phyloP scores from a whole-genome alignment of 352 stramenopile genomes.

The Pythium aristosporum region DNA sequence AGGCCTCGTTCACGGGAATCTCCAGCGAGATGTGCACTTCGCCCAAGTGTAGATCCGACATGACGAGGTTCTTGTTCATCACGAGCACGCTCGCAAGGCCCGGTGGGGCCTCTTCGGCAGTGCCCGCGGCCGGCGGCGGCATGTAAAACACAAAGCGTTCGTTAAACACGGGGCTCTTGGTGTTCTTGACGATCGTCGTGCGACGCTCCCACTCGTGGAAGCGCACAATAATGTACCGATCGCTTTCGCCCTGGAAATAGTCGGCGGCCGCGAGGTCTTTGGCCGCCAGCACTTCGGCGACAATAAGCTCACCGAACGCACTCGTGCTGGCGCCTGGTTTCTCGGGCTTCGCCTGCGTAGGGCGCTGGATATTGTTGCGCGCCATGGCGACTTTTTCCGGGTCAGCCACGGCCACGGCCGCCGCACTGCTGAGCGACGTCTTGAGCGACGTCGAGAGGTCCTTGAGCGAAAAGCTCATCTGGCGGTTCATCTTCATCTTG shows the following conservation, averaged over 20 bases:
- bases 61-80: constrained; percentile 42
- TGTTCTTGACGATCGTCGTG: constrained; percentile 30
- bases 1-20: constrained; percentile 64
- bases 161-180: constrained; percentile 45
- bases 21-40: constrained; percentile 69
- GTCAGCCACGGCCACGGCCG: constrained; percentile 5
- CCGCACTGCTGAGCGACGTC: constrained; percentile 28
- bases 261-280: constrained; percentile 45
- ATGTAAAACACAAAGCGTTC: constrained; percentile 78
- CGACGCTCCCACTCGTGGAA: constrained; percentile 39
- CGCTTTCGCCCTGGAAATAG: constrained; percentile 37
- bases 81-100: constrained; percentile 49
- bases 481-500: constrained; percentile 42
- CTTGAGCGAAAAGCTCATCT: constrained; percentile 40
- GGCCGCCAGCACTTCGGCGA: constrained; percentile 62
- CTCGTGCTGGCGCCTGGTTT: constrained; percentile 19
- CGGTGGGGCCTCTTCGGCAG: not conserved
- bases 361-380: constrained; percentile 49
- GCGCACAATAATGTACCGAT: constrained; percentile 47
- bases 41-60: constrained; percentile 51
- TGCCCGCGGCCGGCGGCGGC: constrained; percentile 20
- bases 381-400: constrained; percentile 20
- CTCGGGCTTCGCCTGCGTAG: constrained; percentile 25
- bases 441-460: constrained; percentile 53
- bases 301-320: constrained; percentile 64